phyloP scores from a whole-genome alignment of 2,329 filamentous ascomycete genomes.

The Fusarium sp. region DNA sequence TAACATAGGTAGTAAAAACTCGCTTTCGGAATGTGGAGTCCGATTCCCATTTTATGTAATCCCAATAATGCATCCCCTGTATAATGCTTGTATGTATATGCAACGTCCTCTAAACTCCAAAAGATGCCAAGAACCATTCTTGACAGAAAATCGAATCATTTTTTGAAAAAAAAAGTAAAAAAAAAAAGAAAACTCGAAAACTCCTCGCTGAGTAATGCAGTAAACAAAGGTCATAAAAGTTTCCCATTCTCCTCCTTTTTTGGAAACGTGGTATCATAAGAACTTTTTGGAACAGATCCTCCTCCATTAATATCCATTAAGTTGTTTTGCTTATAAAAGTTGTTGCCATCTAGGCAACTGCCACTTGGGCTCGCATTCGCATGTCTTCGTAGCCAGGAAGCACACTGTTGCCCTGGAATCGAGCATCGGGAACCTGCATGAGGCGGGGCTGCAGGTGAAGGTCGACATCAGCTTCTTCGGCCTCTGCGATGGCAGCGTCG shows the following conservation, averaged over 20 bases:
- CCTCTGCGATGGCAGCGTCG: slow-evolving; percentile 54
- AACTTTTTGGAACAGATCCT: slow-evolving; percentile 20
- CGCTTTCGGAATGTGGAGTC: slow-evolving; percentile 21
- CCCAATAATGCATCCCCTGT: slow-evolving; percentile 7
- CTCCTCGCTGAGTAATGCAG: slow-evolving; percentile 36
- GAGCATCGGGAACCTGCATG: slow-evolving; percentile 46
- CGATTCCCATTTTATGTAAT: slow-evolving; percentile 16
- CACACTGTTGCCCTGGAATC: slow-evolving; percentile 44
- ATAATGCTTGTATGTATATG: background rate
- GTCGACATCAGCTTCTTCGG: slow-evolving; percentile 55
- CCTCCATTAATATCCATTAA: slow-evolving; percentile 35
- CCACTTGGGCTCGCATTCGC: slow-evolving; percentile 37
- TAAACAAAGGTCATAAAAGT: slow-evolving; percentile 25
- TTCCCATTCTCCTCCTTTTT: slow-evolving; percentile 14
- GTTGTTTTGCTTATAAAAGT: background rate
- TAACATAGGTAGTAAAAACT: slow-evolving; percentile 25
- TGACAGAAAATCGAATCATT: background rate
- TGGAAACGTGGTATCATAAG: slow-evolving; percentile 28
- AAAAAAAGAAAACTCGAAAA: slow-evolving; percentile 32
- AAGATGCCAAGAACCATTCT: slow-evolving; percentile 10
- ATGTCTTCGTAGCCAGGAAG: slow-evolving; percentile 53
- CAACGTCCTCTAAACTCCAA: slow-evolving; percentile 20
- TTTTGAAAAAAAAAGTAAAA: no score
- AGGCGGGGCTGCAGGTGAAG: slow-evolving; percentile 53
- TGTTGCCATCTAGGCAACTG: slow-evolving; percentile 30